Evolutionary conservation across 495 filamentous ascomycete genomes (phyloP).

Genomic region (Lineolata rhizophorae): DNA sequence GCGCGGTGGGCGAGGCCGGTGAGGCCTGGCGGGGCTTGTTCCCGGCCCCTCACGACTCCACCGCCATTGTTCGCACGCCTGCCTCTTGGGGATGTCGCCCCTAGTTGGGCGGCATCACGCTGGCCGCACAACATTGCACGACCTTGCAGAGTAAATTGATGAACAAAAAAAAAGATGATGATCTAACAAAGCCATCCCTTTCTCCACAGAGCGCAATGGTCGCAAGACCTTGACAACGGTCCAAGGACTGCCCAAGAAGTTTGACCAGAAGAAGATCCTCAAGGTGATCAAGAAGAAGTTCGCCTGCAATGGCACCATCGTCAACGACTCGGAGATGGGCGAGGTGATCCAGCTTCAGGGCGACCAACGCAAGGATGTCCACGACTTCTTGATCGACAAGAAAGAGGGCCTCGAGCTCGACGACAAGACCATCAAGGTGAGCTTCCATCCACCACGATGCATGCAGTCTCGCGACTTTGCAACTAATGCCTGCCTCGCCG

Average conservation of each 20-base stretch:
- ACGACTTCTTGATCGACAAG: conserved; percentile 91
- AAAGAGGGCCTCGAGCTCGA: conserved; percentile 79
- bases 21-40: too few species aligned
- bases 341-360: conserved; percentile 99
- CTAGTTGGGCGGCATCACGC: too few species aligned
- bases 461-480: neutral
- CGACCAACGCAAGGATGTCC: conserved; percentile 95
- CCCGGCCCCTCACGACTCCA: too few species aligned
- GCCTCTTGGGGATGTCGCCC: too few species aligned
- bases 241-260: conserved; percentile 93
- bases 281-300: conserved; percentile 99
- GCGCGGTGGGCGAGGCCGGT: too few species aligned
- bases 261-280: conserved; percentile 97
- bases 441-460: conserved; percentile 5
- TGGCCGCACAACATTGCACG: too few species aligned
- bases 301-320: conserved; percentile 99
- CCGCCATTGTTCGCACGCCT: too few species aligned
- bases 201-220: conserved; percentile 99
- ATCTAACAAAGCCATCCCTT: too few species aligned
- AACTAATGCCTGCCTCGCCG: too few species aligned
- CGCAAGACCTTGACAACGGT: conserved; percentile 99
- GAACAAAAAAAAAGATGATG: too few species aligned
- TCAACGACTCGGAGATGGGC: conserved; percentile 90
- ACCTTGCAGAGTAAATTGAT: too few species aligned
- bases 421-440: conserved; percentile 90